Conservation (phyloP, 2,329 filamentous ascomycete species). For the Talaromyces sp. region DNA sequence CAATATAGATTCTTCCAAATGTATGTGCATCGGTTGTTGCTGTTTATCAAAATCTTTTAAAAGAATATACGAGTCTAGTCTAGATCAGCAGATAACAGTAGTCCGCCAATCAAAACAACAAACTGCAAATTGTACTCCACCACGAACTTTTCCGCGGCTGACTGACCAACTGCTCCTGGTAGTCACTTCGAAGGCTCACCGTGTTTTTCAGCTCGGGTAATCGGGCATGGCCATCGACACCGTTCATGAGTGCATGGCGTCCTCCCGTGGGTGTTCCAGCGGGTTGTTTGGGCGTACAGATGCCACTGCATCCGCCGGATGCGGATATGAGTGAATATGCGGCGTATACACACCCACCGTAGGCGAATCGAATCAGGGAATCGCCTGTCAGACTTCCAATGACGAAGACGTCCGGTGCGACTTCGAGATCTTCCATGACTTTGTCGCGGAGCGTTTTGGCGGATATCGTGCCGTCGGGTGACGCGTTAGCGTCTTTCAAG, state of each 20-base stretch:
- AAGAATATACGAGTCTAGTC: not conserved
- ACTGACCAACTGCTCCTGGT: not conserved
- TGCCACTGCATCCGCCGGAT: constrained; percentile 22
- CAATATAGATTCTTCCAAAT: no score
- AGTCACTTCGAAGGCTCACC: not conserved
- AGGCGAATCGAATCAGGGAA: constrained; percentile 57
- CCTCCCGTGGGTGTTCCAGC: constrained; percentile 22
- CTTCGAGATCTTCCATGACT: constrained; percentile 51
- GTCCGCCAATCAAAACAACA: constrained; percentile 10
- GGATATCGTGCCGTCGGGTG: constrained; percentile 5
- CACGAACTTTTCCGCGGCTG: constrained; percentile 9
- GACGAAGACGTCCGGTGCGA: constrained; percentile 53
- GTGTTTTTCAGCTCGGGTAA: not conserved
- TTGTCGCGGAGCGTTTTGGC: constrained; percentile 51
- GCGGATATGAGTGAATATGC: constrained; percentile 50
- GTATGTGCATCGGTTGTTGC: not conserved
- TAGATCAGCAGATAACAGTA: constrained; percentile 12
- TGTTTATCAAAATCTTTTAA: not conserved
- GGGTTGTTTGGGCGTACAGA: constrained; percentile 19
- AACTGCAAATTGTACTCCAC: constrained; percentile 14
- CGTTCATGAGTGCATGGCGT: constrained; percentile 35
- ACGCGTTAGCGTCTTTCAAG: constrained; percentile 24
- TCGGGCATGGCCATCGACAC: constrained; percentile 33
- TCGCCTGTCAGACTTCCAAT: constrained; percentile 60
- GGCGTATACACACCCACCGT: constrained; percentile 56